Base-by-base conservation (phyloP, 345 rosid genomes). In the Abelmoschus esculentus region DNA sequence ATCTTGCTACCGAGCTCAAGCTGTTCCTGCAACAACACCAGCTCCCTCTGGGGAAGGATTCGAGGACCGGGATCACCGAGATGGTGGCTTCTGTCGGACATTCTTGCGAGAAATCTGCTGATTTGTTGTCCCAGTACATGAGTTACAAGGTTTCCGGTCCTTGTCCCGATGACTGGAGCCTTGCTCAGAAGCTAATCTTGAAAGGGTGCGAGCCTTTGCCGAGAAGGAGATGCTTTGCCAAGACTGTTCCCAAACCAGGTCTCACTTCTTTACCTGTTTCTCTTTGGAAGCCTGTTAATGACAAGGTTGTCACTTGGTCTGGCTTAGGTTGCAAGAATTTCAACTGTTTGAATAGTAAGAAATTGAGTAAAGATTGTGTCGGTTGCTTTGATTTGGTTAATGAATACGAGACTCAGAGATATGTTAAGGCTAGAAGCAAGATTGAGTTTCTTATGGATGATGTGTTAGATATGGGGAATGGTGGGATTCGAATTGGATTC, bases 1-100 rank as follows among this genome's bases (percentile, higher is more conserved):
- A 91, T 71, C 81, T 90, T 53, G 93, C 93, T 0, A 66, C 66
- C 1, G 99, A 95, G 87, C 98, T 95, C 77, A 90, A 90, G 75
- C 70, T 84, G 67, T 95, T 86, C 76, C 86, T 95, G 34, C 84
- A 82, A 38, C 91, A 79, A 40, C 88, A 95, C 63, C 89, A 82
- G 64, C 93, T 95, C 53, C 99, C 96, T 5, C 71, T 90, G 8
- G 96, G 93, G 0, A 88, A 88, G 72, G 93, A 90, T 80, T 88
- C 96, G 0, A 80, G 87, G 38, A 88, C 90, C 4, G 90, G 96
- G 69, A 86, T 90, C 81, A 88, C 96, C 34, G 96, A 91, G 49
- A 91, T 95, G 97, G 98, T 95, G 32, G 89, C 98, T 4, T 88
- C 98, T 28, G 98, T 95, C 12, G 98, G 96, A 3, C 99, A 95